phyloP scores from a whole-genome alignment of 495 filamentous ascomycete genomes.

The Penicillium silybi region DNA sequence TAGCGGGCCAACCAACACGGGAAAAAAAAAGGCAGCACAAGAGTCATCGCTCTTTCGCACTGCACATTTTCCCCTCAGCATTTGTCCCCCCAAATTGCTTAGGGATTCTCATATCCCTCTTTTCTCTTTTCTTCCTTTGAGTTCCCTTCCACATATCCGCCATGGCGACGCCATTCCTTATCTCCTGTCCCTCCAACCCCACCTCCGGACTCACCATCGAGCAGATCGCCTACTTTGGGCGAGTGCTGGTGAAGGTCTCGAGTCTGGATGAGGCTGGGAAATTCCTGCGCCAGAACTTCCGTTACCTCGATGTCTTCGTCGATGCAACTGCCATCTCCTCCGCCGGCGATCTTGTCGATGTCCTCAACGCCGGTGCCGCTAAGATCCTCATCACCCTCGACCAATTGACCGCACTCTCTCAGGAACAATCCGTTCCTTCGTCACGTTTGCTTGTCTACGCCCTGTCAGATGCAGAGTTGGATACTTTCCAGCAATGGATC shows the following conservation, averaged over 20 bases:
- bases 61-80: neutral
- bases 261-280: constrained; percentile 54
- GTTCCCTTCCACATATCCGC: constrained; percentile 7
- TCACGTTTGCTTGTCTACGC: constrained; percentile 53
- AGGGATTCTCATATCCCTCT: constrained; percentile 9
- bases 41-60: constrained; percentile 16
- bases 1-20: neutral
- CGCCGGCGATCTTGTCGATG: constrained; percentile 65
- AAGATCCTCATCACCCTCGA: constrained; percentile 77
- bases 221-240: constrained; percentile 74
- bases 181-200: constrained; percentile 42
- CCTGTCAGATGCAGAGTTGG: constrained; percentile 32
- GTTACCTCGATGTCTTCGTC: constrained; percentile 65
- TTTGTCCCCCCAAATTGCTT: neutral
- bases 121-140: neutral
- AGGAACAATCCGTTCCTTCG: constrained; percentile 53
- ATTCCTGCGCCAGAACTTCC: constrained; percentile 67
- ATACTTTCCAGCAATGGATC: constrained; percentile 35
- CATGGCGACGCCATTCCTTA: constrained; percentile 50
- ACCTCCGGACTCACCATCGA: constrained; percentile 56
- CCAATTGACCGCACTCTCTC: constrained; percentile 52
- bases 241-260: constrained; percentile 66
- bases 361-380: constrained; percentile 83
- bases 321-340: constrained; percentile 69
- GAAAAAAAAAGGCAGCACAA: constrained; percentile 8